phyloP scores from a whole-genome alignment of 345 rosid genomes.

The Hypericum androsaemum region DNA sequence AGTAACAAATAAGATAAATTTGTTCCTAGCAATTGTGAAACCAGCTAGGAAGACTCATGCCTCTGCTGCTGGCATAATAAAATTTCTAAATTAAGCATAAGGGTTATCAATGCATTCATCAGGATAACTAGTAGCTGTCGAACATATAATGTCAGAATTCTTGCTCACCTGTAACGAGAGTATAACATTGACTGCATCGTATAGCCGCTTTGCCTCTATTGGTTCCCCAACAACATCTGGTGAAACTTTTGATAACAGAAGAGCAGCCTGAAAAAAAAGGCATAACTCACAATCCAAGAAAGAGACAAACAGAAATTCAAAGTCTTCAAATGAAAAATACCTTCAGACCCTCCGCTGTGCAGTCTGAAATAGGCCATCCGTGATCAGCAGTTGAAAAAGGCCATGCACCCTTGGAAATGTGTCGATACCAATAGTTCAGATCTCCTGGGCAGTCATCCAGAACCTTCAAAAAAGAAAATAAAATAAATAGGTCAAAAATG shows the following conservation, averaged over 20 bases:
- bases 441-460: slow-evolving; percentile 77
- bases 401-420: slow-evolving; percentile 99
- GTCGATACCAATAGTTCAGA: slow-evolving; percentile 76
- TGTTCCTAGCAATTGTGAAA: too few species aligned
- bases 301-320: slow-evolving; percentile 8
- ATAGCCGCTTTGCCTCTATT: slow-evolving; percentile 42
- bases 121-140: too few species aligned
- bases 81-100: too few species aligned
- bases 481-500: too few species aligned
- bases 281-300: slow-evolving; percentile 5
- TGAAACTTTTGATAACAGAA: slow-evolving; percentile 60
- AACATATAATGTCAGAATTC: too few species aligned
- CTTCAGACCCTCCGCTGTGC: slow-evolving; percentile 5
- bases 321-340: background rate
- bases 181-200: slow-evolving; percentile 80
- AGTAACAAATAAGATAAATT: too few species aligned
- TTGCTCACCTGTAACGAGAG: slow-evolving; percentile 72
- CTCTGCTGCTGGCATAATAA: too few species aligned
- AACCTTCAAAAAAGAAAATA: slow-evolving; percentile 56
- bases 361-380: slow-evolving; percentile 25
- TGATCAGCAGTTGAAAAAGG: slow-evolving; percentile 96
- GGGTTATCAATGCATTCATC: too few species aligned
- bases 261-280: slow-evolving; percentile 47
- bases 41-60: too few species aligned
- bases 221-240: slow-evolving; percentile 73